Base-by-base conservation (phyloP, 495 filamentous ascomycete genomes). In the Delitschia confertaspora region DNA sequence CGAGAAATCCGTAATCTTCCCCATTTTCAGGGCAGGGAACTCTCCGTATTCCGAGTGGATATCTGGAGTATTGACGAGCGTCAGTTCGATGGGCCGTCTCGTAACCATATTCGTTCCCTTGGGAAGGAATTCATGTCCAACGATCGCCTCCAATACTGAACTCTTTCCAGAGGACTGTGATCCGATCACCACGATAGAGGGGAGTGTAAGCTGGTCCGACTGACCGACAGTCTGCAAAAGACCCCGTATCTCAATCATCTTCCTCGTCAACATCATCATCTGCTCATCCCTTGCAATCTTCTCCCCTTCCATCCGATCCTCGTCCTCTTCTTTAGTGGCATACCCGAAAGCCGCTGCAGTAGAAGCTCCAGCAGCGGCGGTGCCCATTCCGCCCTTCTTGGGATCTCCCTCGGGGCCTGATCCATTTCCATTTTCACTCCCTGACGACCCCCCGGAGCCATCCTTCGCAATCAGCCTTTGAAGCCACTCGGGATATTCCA, bases 61-160 rank as follows among this genome's bases (percentile, higher is more conserved):
- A 40, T 91, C 82, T 1, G 91, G 88, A 0, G 91, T 95, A 62
- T 99, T 96, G 62, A 99, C 79, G 6, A 99, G 73, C 0, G 91
- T 99, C 32, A 99, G 76, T 60, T 99, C 91, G 56, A 99, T 99
- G 0, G 91, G 91, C 44, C 91, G 75, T 10, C 91, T 75, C 6
- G 91, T 99, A 43, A 99, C 88, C 91, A 99, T 99, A 59, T 99
- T 99, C 11, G 79, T 83, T 14, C 91, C 91, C 61, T 99, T 99
- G 23, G 91, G 91, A 27, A 99, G 66, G 50, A 99, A 99, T 56
- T 99, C 93, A 57, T 99, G 91, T 25, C 91, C 91, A 18, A 99
- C 91, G 49, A 99, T 93, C 34, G 91, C 86, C 62, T 99, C 91
- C 29, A 99, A 65, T 14, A 99, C 91, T 6, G 93, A 96, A 59